A percentile compares a stretch with the other conserved stretches of the same genome.
Conservation (phyloP, 345 rosid genomes). For the Gossypium herbaceum region DNA sequence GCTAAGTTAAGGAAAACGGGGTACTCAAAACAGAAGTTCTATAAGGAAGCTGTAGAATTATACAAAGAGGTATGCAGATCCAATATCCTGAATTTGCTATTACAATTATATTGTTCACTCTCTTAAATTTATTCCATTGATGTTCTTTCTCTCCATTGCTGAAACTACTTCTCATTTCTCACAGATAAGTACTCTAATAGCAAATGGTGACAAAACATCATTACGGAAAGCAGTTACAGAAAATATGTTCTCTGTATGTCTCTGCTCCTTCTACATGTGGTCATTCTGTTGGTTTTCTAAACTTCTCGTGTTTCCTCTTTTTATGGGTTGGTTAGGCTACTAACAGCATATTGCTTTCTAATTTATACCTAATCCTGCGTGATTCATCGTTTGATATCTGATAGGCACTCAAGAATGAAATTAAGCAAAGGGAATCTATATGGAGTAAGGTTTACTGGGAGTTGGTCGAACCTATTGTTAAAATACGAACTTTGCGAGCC, state of each 20-base stretch:
- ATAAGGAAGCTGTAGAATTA: conserved; percentile 62
- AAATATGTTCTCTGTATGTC: conserved; percentile 86
- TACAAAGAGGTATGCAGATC: conserved; percentile 64
- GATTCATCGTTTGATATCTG: conserved; percentile 1
- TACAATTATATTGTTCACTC: neutral
- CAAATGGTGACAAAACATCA: conserved; percentile 70
- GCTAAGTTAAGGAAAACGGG: conserved; percentile 82
- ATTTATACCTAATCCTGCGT: conserved; percentile 7
- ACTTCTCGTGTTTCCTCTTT: neutral
- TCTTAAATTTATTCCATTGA: neutral
- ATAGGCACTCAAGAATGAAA: conserved; percentile 83
- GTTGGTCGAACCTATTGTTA: conserved; percentile 78
- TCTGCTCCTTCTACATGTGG: conserved; percentile 21
- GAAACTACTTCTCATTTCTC: conserved; percentile 17
- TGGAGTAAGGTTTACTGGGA: conserved; percentile 84
- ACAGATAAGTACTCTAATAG: conserved; percentile 70
- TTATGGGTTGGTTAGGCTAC: neutral
- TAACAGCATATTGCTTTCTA: neutral
- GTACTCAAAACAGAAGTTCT: conserved; percentile 71
- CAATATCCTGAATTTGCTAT: neutral
- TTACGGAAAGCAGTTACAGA: conserved; percentile 81
- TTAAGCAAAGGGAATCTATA: conserved; percentile 69
- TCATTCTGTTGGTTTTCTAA: neutral
- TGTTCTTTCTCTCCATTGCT: conserved; percentile 1
- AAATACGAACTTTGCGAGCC: conserved; percentile 84